phyloP scores from a whole-genome alignment of 1,284 basidiomycete genomes.

The Peniophora sp. region DNA sequence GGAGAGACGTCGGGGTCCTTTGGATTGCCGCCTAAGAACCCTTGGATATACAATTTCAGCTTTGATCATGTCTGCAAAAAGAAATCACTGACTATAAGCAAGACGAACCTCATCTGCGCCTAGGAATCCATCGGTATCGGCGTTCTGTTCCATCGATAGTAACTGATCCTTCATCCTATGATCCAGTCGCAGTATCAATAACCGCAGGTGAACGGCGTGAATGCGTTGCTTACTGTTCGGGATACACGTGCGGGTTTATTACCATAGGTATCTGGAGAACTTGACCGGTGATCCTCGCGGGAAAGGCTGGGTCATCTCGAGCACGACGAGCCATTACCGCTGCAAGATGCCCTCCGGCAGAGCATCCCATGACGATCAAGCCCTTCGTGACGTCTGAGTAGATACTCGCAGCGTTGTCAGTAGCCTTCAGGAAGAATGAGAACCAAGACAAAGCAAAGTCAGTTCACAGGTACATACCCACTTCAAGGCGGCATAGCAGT shows the following conservation, averaged over 20 bases:
- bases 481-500: conserved; percentile 7
- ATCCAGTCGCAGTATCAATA: neutral
- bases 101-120: no score
- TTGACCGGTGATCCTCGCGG: conserved; percentile 8
- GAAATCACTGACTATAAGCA: no score
- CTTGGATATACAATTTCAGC: neutral
- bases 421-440: neutral
- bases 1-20: conserved; percentile 12
- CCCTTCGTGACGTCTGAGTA: conserved; percentile 6
- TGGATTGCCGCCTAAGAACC: neutral
- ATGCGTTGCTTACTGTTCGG: neutral
- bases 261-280: conserved; percentile 7
- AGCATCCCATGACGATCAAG: conserved; percentile 11
- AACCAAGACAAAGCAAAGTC: neutral
- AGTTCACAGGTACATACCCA: conserved; percentile 4
- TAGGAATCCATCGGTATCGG: conserved; percentile 3
- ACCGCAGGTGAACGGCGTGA: no score
- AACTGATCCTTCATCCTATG: conserved; percentile 5
- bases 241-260: conserved; percentile 1
- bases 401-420: conserved; percentile 4
- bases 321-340: conserved; percentile 8
- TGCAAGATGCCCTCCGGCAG: conserved; percentile 12
- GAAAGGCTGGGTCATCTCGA: conserved; percentile 5
- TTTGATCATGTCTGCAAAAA: neutral
- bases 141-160: conserved; percentile 7